Base-by-base conservation (phyloP, 1,284 basidiomycete species). In the Leucocoprinus gongylophorus region DNA sequence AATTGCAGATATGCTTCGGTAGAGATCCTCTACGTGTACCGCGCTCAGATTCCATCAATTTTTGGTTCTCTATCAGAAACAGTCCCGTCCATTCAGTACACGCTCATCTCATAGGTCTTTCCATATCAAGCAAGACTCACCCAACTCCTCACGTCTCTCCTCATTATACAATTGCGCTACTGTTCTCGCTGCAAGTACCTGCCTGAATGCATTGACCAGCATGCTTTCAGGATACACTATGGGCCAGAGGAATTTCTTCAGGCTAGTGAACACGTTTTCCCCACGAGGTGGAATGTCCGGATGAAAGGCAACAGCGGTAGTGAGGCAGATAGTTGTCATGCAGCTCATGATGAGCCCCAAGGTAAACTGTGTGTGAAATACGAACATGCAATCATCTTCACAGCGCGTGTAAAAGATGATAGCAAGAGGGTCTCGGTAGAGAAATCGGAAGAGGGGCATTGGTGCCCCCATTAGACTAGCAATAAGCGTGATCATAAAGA, bases 301-400 rank as follows among this genome's bases (percentile, higher is more conserved):
- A 29, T 52, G 50, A n/a, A 45, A 44, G 23, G 51, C 51, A 30
- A 48, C 51, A 18, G 45, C 23, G 21, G 51, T 52, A 18, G 51
- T 52, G 17, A 52, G 46, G 39, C 51, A 52, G 29, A 52, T 52
- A 3, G 51, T 52, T 26, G 51, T 52, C 45, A 52, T 52, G 42
- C 50, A 52, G 50, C 45, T 47, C 51, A 52, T 52, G 23, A 48
- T 43, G n/a, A 52, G 45, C 17, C 51, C 47, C 10, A 52, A 33
- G 10, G 47, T 48, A 40, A 52, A 52, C 23, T 52, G 50, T 8
- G 50, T 52, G 21, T 52, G 50, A 32, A 52, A 52, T 17, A 52
- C 51, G 32, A 52, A 29, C 46, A 52, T 48, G 39, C 51, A 52
- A 20, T 52, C 51, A 32, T 52, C 51, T 37, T 48, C 51, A 46